Evolutionary conservation across 2,329 filamentous ascomycete species (phyloP).

Genomic region (Fonsecaea multimorphosa): DNA sequence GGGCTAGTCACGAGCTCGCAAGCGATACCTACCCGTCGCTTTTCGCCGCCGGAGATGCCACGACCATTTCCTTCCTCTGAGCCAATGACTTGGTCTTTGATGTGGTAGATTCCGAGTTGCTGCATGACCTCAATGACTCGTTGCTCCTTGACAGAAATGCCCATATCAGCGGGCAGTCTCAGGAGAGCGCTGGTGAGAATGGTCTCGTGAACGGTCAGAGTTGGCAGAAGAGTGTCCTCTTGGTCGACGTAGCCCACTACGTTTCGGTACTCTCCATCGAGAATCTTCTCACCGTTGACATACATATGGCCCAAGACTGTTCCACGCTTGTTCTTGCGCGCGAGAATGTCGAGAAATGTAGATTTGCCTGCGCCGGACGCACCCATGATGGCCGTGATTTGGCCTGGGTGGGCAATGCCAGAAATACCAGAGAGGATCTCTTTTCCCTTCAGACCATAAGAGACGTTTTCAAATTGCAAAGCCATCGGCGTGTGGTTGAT

Average conservation of each 20-base stretch:
- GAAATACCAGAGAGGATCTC: conserved; percentile 80
- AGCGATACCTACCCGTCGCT: conserved; percentile 92
- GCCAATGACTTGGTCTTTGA: conserved; percentile 92
- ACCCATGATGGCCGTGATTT: conserved; percentile 97
- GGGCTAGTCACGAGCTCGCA: conserved; percentile 97
- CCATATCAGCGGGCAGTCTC: conserved; percentile 92
- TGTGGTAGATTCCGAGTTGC: conserved; percentile 92
- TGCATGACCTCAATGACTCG: conserved; percentile 91
- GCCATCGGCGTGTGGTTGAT: conserved; percentile 89
- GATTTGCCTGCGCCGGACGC: conserved; percentile 97
- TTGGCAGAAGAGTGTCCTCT: conserved; percentile 95
- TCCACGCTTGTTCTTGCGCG: conserved; percentile 95
- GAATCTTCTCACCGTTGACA: conserved; percentile 90
- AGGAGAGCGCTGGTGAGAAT: conserved; percentile 93
- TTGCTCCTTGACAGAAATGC: conserved; percentile 83
- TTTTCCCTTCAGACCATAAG: conserved; percentile 85
- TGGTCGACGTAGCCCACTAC: conserved; percentile 98
- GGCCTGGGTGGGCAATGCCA: conserved; percentile 90
- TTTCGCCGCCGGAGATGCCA: conserved; percentile 96
- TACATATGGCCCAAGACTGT: conserved; percentile 79
- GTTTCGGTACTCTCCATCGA: conserved; percentile 82
- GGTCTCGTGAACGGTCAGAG: conserved; percentile 95
- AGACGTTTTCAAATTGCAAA: conserved; percentile 84
- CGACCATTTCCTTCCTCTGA: conserved; percentile 93
- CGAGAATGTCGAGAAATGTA: conserved; percentile 93